Conservation (phyloP, 1,139 yeast genomes). For the Hemisphaericaspora lyxosophila region DNA sequence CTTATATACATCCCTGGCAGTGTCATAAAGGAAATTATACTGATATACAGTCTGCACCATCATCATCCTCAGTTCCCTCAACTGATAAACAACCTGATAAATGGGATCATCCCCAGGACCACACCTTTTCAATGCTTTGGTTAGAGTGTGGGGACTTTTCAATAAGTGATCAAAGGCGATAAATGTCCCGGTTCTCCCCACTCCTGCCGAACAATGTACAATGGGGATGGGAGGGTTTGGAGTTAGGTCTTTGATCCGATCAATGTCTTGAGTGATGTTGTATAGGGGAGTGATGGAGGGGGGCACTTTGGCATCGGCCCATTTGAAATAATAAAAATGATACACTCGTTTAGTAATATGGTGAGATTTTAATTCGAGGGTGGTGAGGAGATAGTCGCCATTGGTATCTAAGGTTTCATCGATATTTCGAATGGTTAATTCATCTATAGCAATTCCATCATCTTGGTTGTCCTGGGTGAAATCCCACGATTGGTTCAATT, state of each 20-base stretch:
- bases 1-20: constrained; percentile 11
- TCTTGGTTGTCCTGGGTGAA: constrained; percentile 16
- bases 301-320: constrained; percentile 60
- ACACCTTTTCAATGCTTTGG: constrained; percentile 2
- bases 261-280: constrained; percentile 27
- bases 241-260: constrained; percentile 11
- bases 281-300: constrained; percentile 38
- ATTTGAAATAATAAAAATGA: constrained; percentile 53
- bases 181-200: constrained; percentile 81
- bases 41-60: constrained; percentile 70
- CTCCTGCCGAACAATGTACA: constrained; percentile 85
- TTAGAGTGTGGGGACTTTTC: constrained; percentile 9
- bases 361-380: constrained; percentile 24
- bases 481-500: constrained; percentile 19
- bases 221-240: constrained; percentile 31
- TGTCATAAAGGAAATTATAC: constrained; percentile 47
- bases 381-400: constrained; percentile 31
- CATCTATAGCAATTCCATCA: constrained; percentile 28
- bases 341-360: constrained; percentile 38
- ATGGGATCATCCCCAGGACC: constrained; percentile 9
- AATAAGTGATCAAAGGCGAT: constrained; percentile 61
- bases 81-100: constrained; percentile 29
- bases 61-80: constrained; percentile 58
- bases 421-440: constrained; percentile 21
- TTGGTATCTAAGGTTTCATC: constrained; percentile 18